A percentile compares a stretch with the other conserved stretches of the same genome.
These are phyloP conservation scores for Penicillium desertorum DNA, from an alignment of 495 filamentous ascomycete species.

Conservation along the genomic window DNA sequence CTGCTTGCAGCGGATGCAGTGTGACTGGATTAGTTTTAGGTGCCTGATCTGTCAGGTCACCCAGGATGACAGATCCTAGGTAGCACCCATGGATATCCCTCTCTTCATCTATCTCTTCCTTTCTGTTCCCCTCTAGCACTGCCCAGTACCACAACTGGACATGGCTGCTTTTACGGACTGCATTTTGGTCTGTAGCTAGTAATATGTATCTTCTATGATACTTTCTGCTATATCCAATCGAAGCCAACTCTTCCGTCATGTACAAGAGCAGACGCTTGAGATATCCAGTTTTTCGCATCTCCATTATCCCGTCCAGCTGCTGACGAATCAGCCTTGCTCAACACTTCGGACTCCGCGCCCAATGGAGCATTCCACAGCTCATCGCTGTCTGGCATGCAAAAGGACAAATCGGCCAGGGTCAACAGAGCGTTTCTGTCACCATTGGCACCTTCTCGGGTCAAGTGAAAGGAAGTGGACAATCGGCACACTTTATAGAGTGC, in stretches of 20 bases:
- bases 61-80: too few relatives aligned
- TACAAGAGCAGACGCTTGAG: slow-evolving; percentile 6
- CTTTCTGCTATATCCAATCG: slow-evolving; percentile 14
- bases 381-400: slow-evolving; percentile 25
- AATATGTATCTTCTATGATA: too few relatives aligned
- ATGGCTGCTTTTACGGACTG: too few relatives aligned
- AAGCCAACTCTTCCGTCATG: slow-evolving; percentile 11
- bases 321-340: neutral
- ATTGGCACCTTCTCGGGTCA: neutral
- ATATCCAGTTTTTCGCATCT: slow-evolving; percentile 14
- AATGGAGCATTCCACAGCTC: slow-evolving; percentile 20
- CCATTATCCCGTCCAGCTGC: slow-evolving; percentile 12
- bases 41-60: too few relatives aligned
- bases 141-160: too few relatives aligned
- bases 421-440: slow-evolving; percentile 11
- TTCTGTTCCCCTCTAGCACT: too few relatives aligned
- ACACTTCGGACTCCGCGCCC: neutral
- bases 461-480: slow-evolving; percentile 1
- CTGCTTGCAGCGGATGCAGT: too few relatives aligned
- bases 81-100: too few relatives aligned
- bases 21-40: too few relatives aligned
- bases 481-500: slow-evolving; percentile 25
- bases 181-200: too few relatives aligned
- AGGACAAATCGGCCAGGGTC: slow-evolving; percentile 17
- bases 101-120: too few relatives aligned